A percentile compares a stretch with the other conserved stretches of the same genome.
Conservation (phyloP, 2,329 filamentous ascomycete species). For the Fusarium brevicatenulatum region DNA sequence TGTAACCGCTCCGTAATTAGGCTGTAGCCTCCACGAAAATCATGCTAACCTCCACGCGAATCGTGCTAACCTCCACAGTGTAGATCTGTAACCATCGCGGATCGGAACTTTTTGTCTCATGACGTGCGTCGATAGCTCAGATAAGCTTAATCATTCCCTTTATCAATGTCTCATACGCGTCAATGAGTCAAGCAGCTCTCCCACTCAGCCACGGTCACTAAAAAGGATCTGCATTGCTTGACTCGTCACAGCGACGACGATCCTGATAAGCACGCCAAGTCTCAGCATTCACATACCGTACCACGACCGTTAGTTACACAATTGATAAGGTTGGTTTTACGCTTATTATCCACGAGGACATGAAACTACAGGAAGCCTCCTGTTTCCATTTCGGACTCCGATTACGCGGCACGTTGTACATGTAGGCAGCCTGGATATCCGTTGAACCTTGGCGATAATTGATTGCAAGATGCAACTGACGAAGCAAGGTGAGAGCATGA, state of each 20-base stretch:
- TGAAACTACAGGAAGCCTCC: constrained; percentile 31
- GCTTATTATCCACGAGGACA: constrained; percentile 11
- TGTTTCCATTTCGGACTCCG: constrained; percentile 14
- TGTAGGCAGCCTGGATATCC: neutral
- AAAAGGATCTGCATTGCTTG: constrained; percentile 25
- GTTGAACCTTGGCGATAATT: constrained; percentile 23
- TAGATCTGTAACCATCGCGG: neutral
- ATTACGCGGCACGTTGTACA: constrained; percentile 40
- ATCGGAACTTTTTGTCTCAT: neutral
- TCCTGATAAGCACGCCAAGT: constrained; percentile 27
- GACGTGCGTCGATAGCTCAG: constrained; percentile 9
- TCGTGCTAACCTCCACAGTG: neutral
- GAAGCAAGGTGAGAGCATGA: too few relatives aligned
- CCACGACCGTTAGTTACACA: constrained; percentile 17
- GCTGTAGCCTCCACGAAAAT: neutral
- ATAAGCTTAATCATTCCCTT: constrained; percentile 32
- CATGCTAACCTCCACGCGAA: neutral
- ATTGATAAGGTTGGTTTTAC: constrained; percentile 41
- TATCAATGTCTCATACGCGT: constrained; percentile 37
- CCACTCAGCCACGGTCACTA: constrained; percentile 18
- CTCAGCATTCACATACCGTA: neutral
- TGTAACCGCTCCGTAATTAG: neutral
- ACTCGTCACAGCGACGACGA: constrained; percentile 22
- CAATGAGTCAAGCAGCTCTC: constrained; percentile 16
- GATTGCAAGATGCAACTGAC: too few relatives aligned